These are phyloP conservation scores for Microthlaspi erraticum DNA, from an alignment of 345 rosid species.

Conservation along the genomic window DNA sequence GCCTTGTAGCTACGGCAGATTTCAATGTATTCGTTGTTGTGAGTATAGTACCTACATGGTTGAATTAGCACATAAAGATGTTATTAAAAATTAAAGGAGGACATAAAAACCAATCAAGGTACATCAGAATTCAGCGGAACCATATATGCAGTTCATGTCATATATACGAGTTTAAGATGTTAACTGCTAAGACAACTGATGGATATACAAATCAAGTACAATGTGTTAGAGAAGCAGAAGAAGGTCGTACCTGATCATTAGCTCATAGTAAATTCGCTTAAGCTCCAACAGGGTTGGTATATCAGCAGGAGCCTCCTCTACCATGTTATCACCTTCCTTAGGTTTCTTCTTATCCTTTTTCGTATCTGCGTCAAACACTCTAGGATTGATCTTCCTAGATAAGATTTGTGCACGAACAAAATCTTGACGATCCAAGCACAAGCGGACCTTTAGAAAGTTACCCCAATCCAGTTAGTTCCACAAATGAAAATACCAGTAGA, in stretches of 20 bases:
- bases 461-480: slow-evolving; percentile 17
- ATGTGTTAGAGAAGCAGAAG: not conserved
- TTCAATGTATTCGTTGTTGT: slow-evolving; percentile 88
- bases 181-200: not conserved
- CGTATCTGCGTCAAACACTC: slow-evolving; percentile 80
- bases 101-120: no score
- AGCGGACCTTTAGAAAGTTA: slow-evolving; percentile 69
- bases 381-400: slow-evolving; percentile 89
- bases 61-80: slow-evolving; percentile 2
- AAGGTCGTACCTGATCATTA: slow-evolving; percentile 75
- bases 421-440: slow-evolving; percentile 95
- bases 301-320: slow-evolving; percentile 97
- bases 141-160: slow-evolving; percentile 2
- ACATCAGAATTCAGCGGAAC: slow-evolving; percentile 15
- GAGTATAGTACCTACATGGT: slow-evolving; percentile 75
- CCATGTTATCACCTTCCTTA: slow-evolving; percentile 84
- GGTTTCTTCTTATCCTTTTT: slow-evolving; percentile 92
- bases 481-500: not conserved
- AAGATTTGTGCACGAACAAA: slow-evolving; percentile 97
- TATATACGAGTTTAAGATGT: not conserved
- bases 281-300: slow-evolving; percentile 91
- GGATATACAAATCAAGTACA: slow-evolving; percentile 9
- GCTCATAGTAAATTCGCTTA: slow-evolving; percentile 83
- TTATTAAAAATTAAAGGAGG: no score
- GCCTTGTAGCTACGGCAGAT: slow-evolving; percentile 96